A percentile compares a stretch with the other conserved stretches of the same genome.
phyloP scores from a whole-genome alignment of 1,139 yeast species.

The Geotrichum macrosporum region DNA sequence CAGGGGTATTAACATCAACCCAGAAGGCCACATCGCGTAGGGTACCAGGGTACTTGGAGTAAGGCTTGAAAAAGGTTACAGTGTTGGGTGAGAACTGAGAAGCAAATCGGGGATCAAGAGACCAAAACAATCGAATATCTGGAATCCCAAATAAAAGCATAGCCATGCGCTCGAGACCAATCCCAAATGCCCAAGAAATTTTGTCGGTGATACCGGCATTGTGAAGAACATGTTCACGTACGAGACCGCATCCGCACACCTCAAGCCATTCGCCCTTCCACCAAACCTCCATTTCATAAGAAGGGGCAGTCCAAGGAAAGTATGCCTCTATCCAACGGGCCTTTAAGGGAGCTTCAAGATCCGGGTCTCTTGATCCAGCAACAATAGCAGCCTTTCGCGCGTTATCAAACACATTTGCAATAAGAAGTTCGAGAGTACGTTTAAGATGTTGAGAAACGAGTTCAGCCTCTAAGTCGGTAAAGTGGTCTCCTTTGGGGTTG shows the following conservation, averaged over 20 bases:
- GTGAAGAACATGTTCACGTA: slow-evolving; percentile 67
- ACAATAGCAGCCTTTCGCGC: slow-evolving; percentile 64
- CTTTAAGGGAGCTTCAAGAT: slow-evolving; percentile 68
- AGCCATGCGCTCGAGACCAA: slow-evolving; percentile 92
- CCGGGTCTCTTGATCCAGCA: slow-evolving; percentile 61
- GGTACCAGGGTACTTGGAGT: slow-evolving; percentile 87
- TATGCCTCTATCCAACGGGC: slow-evolving; percentile 95
- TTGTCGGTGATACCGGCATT: slow-evolving; percentile 62
- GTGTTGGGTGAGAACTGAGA: slow-evolving; percentile 63
- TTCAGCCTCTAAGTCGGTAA: slow-evolving; percentile 64
- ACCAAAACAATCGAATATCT: slow-evolving; percentile 92
- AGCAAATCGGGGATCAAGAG: slow-evolving; percentile 70
- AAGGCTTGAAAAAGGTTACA: slow-evolving; percentile 75
- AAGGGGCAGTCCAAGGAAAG: slow-evolving; percentile 98
- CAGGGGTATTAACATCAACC: slow-evolving; percentile 48
- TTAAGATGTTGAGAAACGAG: slow-evolving; percentile 75
- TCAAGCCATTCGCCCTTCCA: slow-evolving; percentile 99
- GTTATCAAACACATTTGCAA: slow-evolving; percentile 74
- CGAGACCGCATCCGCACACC: slow-evolving; percentile 95
- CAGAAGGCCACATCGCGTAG: slow-evolving; percentile 88
- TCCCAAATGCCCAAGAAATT: slow-evolving; percentile 97
- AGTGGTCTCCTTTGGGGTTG: slow-evolving; percentile 78
- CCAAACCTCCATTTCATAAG: slow-evolving; percentile 98
- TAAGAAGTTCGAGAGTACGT: slow-evolving; percentile 75
- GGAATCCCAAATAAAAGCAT: slow-evolving; percentile 94